Percentiles rank a stretch among this genome's conserved stretches.
Conservation (phyloP, 2,329 filamentous ascomycete genomes). For the Lasiodiplodia sp. region DNA sequence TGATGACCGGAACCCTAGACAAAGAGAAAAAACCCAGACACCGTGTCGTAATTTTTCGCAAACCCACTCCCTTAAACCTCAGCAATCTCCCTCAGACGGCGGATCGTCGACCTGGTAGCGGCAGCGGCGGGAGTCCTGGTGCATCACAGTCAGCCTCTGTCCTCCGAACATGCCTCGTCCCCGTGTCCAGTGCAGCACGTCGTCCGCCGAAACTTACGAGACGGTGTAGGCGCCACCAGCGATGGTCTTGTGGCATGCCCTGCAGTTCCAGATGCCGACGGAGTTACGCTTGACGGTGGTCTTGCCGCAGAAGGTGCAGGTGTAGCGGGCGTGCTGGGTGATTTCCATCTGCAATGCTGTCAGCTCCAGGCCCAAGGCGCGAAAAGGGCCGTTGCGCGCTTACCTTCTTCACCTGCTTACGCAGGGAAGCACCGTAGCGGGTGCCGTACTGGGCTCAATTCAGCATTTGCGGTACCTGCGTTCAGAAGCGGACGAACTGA, state of each 20-base stretch:
- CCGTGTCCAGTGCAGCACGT: background rate
- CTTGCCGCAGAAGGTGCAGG: constrained; percentile 99
- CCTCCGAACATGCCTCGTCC: background rate
- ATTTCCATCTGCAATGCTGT: constrained; percentile 74
- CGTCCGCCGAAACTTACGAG: constrained; percentile 73
- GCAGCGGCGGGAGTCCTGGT: constrained; percentile 87
- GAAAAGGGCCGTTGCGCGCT: background rate
- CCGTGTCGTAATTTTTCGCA: constrained; percentile 29
- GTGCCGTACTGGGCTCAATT: constrained; percentile 22
- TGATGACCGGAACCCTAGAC: constrained; percentile 31
- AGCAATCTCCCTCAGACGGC: constrained; percentile 95
- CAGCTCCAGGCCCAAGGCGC: constrained; percentile 4
- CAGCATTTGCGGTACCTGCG: constrained; percentile 20
- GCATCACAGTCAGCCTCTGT: constrained; percentile 32
- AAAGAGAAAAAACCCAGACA: constrained; percentile 31
- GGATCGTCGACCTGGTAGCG: constrained; percentile 94
- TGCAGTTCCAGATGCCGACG: constrained; percentile 97
- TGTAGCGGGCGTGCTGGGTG: constrained; percentile 85
- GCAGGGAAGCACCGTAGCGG: constrained; percentile 98
- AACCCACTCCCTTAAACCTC: constrained; percentile 73
- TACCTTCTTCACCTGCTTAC: constrained; percentile 95
- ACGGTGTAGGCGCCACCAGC: constrained; percentile 95
- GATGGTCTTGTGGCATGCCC: constrained; percentile 90
- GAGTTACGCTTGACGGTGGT: constrained; percentile 87
- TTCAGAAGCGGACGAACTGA: constrained; percentile 14